These are phyloP conservation scores for Daphne laureola DNA, from an alignment of 441 rosid genomes.

Conservation along the genomic window DNA sequence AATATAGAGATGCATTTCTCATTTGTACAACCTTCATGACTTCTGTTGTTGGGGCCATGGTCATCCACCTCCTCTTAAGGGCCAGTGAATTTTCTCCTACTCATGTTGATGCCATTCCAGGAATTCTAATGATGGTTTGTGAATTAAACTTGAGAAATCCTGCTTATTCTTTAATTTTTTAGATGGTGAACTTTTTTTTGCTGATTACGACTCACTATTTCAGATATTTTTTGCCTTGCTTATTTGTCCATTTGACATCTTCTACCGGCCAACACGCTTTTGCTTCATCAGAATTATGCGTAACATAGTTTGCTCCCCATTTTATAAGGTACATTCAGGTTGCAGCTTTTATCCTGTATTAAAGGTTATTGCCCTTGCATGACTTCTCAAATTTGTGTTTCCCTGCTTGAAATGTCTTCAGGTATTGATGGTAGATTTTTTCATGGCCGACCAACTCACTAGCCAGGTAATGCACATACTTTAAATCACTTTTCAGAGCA, in stretches of 20 bases:
- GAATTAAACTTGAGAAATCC: neutral
- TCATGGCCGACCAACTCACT: slow-evolving; percentile 98
- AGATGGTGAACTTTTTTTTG: slow-evolving; percentile 1
- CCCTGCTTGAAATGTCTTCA: slow-evolving; percentile 13
- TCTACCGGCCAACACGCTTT: slow-evolving; percentile 79
- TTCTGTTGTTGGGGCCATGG: slow-evolving; percentile 74
- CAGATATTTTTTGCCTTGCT: slow-evolving; percentile 67
- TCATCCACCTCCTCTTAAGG: slow-evolving; percentile 71
- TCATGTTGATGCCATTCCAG: slow-evolving; percentile 86
- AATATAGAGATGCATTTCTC: slow-evolving; percentile 85
- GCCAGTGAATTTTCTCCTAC: slow-evolving; percentile 48
- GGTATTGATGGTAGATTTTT: slow-evolving; percentile 94
- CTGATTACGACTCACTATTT: slow-evolving; percentile 7
- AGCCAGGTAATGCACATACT: slow-evolving; percentile 61
- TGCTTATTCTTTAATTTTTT: neutral
- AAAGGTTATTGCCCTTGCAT: neutral
- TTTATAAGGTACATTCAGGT: slow-evolving; percentile 49
- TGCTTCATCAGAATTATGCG: slow-evolving; percentile 70
- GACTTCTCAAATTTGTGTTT: neutral
- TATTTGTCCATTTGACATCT: slow-evolving; percentile 70
- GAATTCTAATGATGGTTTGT: slow-evolving; percentile 69
- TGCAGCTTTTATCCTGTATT: neutral
- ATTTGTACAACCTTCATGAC: slow-evolving; percentile 90
- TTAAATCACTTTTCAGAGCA: neutral
- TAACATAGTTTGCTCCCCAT: slow-evolving; percentile 84